These are phyloP conservation scores for Hanseniaspora singularis DNA, from an alignment of 805 yeast genomes.

Conservation along the genomic window DNA sequence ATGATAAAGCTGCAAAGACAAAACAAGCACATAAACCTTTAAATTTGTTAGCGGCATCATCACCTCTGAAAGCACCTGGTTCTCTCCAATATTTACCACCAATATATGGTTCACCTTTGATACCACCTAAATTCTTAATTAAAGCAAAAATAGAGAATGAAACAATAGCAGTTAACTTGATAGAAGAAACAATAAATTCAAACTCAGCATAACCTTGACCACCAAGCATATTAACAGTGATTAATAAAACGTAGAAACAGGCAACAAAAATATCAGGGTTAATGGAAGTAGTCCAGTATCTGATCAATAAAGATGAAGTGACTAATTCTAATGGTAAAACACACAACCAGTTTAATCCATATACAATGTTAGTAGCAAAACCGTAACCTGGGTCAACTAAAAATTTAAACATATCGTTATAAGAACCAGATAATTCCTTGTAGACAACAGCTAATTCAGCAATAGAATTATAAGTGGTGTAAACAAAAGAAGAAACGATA, in stretches of 20 bases:
- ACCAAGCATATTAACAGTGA: conserved; percentile 44
- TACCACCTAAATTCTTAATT: conserved; percentile 49
- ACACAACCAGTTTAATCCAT: conserved; percentile 51
- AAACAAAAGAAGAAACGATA: conserved; percentile 46
- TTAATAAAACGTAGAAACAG: conserved; percentile 41
- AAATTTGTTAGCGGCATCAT: conserved; percentile 33
- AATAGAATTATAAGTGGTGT: conserved; percentile 47
- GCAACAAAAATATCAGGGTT: conserved; percentile 47
- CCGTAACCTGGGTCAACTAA: conserved; percentile 59
- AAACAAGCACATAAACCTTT: conserved; percentile 45
- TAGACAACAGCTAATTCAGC: conserved; percentile 39
- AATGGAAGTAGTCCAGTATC: conserved; percentile 37
- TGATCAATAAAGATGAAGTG: conserved; percentile 43
- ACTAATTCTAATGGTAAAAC: conserved; percentile 54
- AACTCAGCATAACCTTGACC: conserved; percentile 61
- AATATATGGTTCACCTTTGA: conserved; percentile 38
- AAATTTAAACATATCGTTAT: conserved; percentile 30
- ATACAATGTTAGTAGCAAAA: conserved; percentile 63
- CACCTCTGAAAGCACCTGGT: conserved; percentile 43
- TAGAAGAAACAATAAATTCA: conserved; percentile 44
- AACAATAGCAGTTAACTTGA: conserved; percentile 45
- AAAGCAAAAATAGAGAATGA: conserved; percentile 49
- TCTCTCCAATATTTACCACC: conserved; percentile 49
- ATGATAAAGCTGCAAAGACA: conserved; percentile 47
- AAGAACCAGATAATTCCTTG: conserved; percentile 32